A percentile compares a stretch with the other conserved stretches of the same genome.
Evolutionary conservation across 768 basidiomycete genomes (phyloP).

Genomic region (Lactifluus volemus): DNA sequence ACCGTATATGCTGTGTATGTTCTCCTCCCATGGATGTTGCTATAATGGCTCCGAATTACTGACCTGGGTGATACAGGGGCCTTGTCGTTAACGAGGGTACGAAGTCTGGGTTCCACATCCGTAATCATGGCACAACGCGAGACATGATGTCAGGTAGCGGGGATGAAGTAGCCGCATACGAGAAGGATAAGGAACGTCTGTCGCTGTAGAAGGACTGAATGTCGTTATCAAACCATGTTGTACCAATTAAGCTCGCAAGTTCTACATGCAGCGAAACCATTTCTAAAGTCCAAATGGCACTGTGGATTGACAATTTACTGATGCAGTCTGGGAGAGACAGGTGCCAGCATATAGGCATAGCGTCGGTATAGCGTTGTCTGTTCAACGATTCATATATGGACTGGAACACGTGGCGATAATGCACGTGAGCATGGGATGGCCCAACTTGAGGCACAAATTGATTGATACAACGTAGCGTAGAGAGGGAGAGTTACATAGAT

Average conservation of each 20-base stretch:
- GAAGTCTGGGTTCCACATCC: slow-evolving; percentile 42
- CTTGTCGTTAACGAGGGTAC: slow-evolving; percentile 43
- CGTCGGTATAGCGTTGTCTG: no score
- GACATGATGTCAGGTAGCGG: slow-evolving; percentile 16
- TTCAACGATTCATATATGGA: no score
- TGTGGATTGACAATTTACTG: no score
- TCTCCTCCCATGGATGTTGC: not conserved
- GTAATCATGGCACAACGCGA: slow-evolving; percentile 37
- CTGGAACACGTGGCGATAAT: no score
- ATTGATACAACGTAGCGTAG: no score
- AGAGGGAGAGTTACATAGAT: no score
- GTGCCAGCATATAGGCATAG: no score
- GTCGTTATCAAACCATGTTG: not conserved
- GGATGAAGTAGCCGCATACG: not conserved
- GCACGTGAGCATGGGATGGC: no score
- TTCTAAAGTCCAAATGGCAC: no score
- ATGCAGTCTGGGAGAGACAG: no score
- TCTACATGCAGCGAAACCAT: not conserved
- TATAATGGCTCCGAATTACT: not conserved
- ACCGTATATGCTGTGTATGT: slow-evolving; percentile 47
- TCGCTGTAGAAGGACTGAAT: not conserved
- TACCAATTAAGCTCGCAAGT: not conserved
- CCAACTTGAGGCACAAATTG: no score
- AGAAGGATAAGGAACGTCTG: slow-evolving; percentile 14
- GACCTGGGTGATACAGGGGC: slow-evolving; percentile 30